Percentiles rank a stretch among this genome's conserved stretches.
Conservation (phyloP, 179 eudicot species). For the Corrigiola litoralis region DNA sequence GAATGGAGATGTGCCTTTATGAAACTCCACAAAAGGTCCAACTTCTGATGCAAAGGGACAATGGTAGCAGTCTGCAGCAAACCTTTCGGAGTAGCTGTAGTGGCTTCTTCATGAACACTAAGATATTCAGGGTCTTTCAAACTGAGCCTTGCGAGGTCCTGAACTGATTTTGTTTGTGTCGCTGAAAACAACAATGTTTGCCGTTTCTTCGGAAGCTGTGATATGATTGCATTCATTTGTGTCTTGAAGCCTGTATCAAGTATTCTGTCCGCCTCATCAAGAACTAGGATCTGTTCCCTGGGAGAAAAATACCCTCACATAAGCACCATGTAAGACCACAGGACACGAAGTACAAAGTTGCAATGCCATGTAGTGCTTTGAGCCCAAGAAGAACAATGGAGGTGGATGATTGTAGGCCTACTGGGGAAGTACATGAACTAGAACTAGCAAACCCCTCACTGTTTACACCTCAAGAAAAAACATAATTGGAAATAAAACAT, state of each 20-base stretch:
- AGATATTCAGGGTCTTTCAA: slow-evolving; percentile 92
- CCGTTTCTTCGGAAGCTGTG: slow-evolving; percentile 74
- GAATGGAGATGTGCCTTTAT: slow-evolving; percentile 77
- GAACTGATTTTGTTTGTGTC: slow-evolving; percentile 88
- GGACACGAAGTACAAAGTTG: background rate
- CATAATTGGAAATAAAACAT: too few species aligned
- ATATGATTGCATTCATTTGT: slow-evolving; percentile 69
- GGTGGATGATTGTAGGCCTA: background rate
- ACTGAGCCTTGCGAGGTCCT: slow-evolving; percentile 92
- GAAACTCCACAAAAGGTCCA: slow-evolving; percentile 91
- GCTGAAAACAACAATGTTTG: slow-evolving; percentile 91
- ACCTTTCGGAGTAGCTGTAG: slow-evolving; percentile 67
- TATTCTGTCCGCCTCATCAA: slow-evolving; percentile 95
- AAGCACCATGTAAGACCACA: slow-evolving; percentile 1
- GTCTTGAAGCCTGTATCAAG: slow-evolving; percentile 80
- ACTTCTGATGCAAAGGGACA: slow-evolving; percentile 75
- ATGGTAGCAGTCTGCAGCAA: slow-evolving; percentile 62
- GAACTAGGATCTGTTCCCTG: slow-evolving; percentile 72
- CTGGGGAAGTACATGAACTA: background rate
- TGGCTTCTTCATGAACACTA: slow-evolving; percentile 77
- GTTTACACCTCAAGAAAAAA: too few species aligned
- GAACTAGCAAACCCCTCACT: too few species aligned
- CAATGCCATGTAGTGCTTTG: background rate
- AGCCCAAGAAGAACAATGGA: background rate
- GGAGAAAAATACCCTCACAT: slow-evolving; percentile 14